A percentile compares a stretch with the other conserved stretches of the same genome.
phyloP scores from a whole-genome alignment of 106 monocot genomes.

The Allium cepa region DNA sequence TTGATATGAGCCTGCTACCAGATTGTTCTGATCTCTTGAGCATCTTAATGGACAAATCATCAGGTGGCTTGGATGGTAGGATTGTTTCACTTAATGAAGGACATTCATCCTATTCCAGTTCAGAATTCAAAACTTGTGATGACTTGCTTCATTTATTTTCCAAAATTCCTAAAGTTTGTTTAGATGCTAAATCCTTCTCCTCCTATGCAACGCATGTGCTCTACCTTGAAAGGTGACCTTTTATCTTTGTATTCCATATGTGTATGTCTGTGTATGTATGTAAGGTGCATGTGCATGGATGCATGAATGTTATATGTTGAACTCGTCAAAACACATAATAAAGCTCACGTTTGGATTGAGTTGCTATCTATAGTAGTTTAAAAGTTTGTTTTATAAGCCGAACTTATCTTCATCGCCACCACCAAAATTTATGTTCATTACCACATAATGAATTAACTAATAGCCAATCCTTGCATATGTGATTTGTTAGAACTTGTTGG shows the following conservation, averaged over 20 bases:
- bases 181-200: slow-evolving; percentile 30
- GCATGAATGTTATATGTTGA: too few relatives aligned
- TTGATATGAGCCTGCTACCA: slow-evolving; percentile 33
- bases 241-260: background rate
- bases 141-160: slow-evolving; percentile 47
- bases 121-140: slow-evolving; percentile 39
- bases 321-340: too few relatives aligned
- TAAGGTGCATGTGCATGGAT: background rate
- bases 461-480: too few relatives aligned
- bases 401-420: too few relatives aligned
- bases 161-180: slow-evolving; percentile 24
- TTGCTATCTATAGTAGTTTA: too few relatives aligned
- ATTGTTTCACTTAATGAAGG: slow-evolving; percentile 10
- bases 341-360: too few relatives aligned
- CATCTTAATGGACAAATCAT: slow-evolving; percentile 22
- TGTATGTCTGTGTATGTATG: background rate
- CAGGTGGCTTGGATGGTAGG: slow-evolving; percentile 3
- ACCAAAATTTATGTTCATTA: too few relatives aligned
- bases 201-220: slow-evolving; percentile 35
- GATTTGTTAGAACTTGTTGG: too few relatives aligned
- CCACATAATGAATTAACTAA: too few relatives aligned
- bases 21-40: slow-evolving; percentile 46
- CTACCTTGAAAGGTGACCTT: slow-evolving; percentile 65
- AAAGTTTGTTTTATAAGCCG: too few relatives aligned
- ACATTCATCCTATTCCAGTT: slow-evolving; percentile 12